phyloP scores from a whole-genome alignment of 2,329 filamentous ascomycete species.

The Cladosporium sphaerospermum region DNA sequence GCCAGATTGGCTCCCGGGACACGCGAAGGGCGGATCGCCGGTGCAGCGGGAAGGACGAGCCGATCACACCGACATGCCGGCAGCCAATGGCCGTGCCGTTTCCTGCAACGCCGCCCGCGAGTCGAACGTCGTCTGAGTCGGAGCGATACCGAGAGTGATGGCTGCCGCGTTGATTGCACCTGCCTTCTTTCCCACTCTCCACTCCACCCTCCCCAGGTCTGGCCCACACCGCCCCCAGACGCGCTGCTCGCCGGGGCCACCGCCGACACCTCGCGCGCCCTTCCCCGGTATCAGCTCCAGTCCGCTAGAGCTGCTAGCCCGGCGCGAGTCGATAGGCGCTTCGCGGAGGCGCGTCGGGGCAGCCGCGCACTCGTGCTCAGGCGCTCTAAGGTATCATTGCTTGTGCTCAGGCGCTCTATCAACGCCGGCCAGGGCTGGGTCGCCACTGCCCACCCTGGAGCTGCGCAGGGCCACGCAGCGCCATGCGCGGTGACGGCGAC shows the following conservation, averaged over 20 bases:
- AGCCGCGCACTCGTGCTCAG: no score
- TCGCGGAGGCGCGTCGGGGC: background rate
- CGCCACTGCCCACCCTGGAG: no score
- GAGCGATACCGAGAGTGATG: background rate
- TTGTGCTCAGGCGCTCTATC: no score
- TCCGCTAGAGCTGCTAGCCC: background rate
- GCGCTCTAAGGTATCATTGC: no score
- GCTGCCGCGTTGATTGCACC: background rate
- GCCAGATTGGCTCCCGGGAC: background rate
- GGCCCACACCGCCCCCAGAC: background rate
- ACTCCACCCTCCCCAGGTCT: background rate
- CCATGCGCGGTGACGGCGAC: no score
- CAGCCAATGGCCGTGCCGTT: no score
- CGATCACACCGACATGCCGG: background rate
- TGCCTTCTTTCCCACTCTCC: no score
- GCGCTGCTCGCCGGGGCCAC: background rate
- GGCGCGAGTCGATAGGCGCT: background rate
- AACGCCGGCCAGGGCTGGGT: no score
- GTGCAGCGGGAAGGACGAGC: background rate
- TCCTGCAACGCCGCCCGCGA: background rate
- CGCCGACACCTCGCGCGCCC: background rate
- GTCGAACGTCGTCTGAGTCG: background rate
- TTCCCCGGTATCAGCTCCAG: background rate
- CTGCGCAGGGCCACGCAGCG: no score
- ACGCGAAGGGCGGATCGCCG: background rate